Evolutionary conservation across 2,329 filamentous ascomycete species (phyloP).

Genomic region (Penicillium fuscoglaucum): DNA sequence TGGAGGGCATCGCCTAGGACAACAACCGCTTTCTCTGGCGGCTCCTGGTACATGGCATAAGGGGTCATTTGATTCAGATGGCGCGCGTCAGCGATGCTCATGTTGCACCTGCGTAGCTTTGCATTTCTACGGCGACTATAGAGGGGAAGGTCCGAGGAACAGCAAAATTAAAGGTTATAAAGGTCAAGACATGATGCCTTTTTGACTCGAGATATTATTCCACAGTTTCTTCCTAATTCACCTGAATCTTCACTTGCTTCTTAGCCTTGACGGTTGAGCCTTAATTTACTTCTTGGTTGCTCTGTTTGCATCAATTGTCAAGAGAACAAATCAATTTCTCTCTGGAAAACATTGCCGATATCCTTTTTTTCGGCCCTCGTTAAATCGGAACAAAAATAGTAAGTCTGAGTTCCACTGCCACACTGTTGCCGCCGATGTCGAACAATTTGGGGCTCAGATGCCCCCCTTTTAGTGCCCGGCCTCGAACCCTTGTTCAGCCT

Average conservation of each 20-base stretch:
- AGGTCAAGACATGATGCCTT: not conserved
- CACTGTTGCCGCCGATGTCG: not conserved
- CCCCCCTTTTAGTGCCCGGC: not conserved
- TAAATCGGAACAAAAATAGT: not conserved
- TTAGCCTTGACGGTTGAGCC: not conserved
- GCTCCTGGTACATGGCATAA: not conserved
- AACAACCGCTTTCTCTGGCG: not conserved
- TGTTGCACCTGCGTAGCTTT: not conserved
- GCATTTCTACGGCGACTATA: not conserved
- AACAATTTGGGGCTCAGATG: not conserved
- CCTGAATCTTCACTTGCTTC: not conserved
- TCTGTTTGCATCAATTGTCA: not conserved
- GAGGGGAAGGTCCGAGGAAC: not conserved
- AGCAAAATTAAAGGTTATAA: not conserved
- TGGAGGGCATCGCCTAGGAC: not conserved
- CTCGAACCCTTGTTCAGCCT: not conserved
- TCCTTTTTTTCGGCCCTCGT: not conserved
- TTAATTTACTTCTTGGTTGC: not conserved
- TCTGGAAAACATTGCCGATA: not conserved
- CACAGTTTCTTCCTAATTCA: not conserved
- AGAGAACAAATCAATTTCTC: not conserved
- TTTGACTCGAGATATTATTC: not conserved
- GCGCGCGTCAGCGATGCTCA: constrained; percentile 8
- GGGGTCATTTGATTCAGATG: constrained; percentile 14
- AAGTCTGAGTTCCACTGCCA: not conserved